phyloP scores from a whole-genome alignment of 2,329 filamentous ascomycete species.

The Didymosphaeria variabile region DNA sequence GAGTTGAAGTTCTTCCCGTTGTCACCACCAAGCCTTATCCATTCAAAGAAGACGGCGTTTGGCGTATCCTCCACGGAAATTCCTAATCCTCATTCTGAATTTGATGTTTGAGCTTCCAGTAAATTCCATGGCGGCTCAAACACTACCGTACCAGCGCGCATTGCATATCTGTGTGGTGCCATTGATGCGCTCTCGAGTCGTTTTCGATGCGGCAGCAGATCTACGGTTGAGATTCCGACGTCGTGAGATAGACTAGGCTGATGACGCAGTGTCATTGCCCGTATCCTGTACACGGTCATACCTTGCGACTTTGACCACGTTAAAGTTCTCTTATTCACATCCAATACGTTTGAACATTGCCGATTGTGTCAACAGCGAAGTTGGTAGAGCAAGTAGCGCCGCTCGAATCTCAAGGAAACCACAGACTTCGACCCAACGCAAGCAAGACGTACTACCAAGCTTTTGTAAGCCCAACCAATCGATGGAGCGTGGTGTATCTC shows the following conservation, averaged over 20 bases:
- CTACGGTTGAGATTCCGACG: not conserved
- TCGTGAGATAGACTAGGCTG: not conserved
- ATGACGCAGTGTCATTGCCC: too few relatives aligned
- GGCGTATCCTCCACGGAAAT: not conserved
- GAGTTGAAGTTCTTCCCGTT: not conserved
- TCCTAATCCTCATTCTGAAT: not conserved
- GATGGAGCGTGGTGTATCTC: too few relatives aligned
- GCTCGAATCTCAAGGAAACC: too few relatives aligned
- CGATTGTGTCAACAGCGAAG: too few relatives aligned
- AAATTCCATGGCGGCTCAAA: not conserved
- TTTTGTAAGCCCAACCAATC: too few relatives aligned
- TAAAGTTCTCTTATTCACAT: too few relatives aligned
- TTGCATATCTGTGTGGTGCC: not conserved
- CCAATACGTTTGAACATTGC: too few relatives aligned
- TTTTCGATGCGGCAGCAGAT: not conserved
- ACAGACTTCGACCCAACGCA: too few relatives aligned
- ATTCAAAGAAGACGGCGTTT: not conserved
- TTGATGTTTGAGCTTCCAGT: not conserved
- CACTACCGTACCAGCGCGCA: not conserved
- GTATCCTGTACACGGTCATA: too few relatives aligned
- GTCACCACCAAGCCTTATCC: not conserved
- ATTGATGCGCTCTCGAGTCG: not conserved
- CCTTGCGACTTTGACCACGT: too few relatives aligned
- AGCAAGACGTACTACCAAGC: too few relatives aligned
- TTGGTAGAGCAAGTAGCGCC: too few relatives aligned